A percentile compares a stretch with the other conserved stretches of the same genome.
Conservation (phyloP, 805 yeast species). For the Kuraishia piskuri region DNA sequence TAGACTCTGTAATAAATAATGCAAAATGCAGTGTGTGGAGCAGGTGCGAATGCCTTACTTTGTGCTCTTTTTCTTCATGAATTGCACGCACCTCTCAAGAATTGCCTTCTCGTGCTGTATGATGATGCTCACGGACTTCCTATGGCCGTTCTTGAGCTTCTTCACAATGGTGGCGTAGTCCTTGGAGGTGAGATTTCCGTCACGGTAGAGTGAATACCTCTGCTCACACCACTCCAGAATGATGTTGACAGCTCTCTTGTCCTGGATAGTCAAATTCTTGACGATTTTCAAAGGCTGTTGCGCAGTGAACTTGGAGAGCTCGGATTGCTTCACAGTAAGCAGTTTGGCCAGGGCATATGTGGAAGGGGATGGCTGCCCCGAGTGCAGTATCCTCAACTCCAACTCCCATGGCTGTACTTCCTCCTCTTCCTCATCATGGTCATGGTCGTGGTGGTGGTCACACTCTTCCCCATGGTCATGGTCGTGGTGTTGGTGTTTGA, state of each 20-base stretch:
- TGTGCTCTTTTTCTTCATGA: slow-evolving; percentile 41
- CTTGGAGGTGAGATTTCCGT: slow-evolving; percentile 5
- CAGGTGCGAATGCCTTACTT: slow-evolving; percentile 51
- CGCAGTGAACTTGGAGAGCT: slow-evolving; percentile 16
- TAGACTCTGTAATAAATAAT: not conserved
- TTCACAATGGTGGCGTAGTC: slow-evolving; percentile 11
- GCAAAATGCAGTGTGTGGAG: not conserved
- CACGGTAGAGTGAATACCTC: slow-evolving; percentile 8
- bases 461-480: slow-evolving; percentile 2
- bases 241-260: slow-evolving; percentile 7
- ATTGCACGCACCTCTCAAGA: slow-evolving; percentile 3
- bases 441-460: slow-evolving; percentile 9
- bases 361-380: slow-evolving; percentile 37
- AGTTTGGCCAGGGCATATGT: slow-evolving; percentile 33
- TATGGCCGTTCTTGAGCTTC: slow-evolving; percentile 3
- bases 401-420: slow-evolving; percentile 34
- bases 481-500: slow-evolving; percentile 7
- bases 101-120: slow-evolving; percentile 8
- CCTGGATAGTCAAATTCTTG: slow-evolving; percentile 6
- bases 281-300: slow-evolving; percentile 2
- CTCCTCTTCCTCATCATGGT: slow-evolving; percentile 14
- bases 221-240: slow-evolving; percentile 11
- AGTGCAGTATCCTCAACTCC: slow-evolving; percentile 26
- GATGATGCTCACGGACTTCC: slow-evolving; percentile 2
- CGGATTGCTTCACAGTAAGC: slow-evolving; percentile 19